A percentile compares a stretch with the other conserved stretches of the same genome.
Conservation (phyloP, 495 filamentous ascomycete species). For the Gamarada debralockiae region DNA sequence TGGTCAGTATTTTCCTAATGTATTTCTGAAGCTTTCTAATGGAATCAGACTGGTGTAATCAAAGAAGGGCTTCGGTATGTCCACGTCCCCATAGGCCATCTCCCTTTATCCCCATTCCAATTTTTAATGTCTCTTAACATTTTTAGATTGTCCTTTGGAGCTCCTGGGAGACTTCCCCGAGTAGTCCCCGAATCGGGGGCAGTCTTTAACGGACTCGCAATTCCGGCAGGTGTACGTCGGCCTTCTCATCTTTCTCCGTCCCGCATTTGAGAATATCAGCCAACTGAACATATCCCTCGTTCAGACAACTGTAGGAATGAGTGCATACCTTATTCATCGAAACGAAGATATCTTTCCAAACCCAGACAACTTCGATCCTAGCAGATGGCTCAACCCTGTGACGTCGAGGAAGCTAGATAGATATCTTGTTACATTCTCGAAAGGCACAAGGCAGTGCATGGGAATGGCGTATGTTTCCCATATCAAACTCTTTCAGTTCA, state of each 20-base stretch:
- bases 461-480: slow-evolving; percentile 9
- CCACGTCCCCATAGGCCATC: not conserved
- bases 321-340: slow-evolving; percentile 5
- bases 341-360: slow-evolving; percentile 34
- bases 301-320: slow-evolving; percentile 8
- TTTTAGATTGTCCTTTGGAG: slow-evolving; percentile 14
- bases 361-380: slow-evolving; percentile 36
- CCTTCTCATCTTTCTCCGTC: not conserved
- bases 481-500: not conserved
- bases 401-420: slow-evolving; percentile 4
- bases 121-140: slow-evolving; percentile 1
- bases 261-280: not conserved
- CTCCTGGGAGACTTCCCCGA: slow-evolving; percentile 16
- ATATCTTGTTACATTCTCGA: slow-evolving; percentile 7
- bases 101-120: slow-evolving; percentile 5
- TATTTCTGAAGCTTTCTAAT: not conserved
- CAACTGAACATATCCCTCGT: not conserved
- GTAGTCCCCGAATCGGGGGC: slow-evolving; percentile 14
- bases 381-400: slow-evolving; percentile 28
- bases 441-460: slow-evolving; percentile 5
- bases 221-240: slow-evolving; percentile 16
- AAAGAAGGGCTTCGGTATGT: slow-evolving; percentile 24
- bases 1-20: slow-evolving; percentile 9
- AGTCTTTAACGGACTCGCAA: slow-evolving; percentile 7
- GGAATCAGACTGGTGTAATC: slow-evolving; percentile 22